Conservation (phyloP, 495 filamentous ascomycete species). For the Hypomontagnella submonticulosa region DNA sequence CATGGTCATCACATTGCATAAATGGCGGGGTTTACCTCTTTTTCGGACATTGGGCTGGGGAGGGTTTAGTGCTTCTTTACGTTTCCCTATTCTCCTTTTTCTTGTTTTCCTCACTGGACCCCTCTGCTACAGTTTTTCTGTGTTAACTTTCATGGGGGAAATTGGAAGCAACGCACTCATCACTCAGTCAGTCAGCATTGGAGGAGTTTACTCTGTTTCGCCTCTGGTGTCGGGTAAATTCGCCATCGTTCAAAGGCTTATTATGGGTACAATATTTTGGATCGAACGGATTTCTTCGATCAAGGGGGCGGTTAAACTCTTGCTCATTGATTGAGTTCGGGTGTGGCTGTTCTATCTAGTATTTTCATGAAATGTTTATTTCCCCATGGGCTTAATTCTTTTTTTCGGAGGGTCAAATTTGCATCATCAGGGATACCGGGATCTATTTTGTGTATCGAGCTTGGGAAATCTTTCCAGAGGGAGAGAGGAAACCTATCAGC, state of each 20-base stretch:
- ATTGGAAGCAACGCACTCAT: slow-evolving; percentile 34
- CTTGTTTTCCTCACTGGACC: slow-evolving; percentile 21
- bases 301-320: slow-evolving; percentile 32
- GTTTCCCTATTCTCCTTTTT: slow-evolving; percentile 14
- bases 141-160: slow-evolving; percentile 26
- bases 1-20: slow-evolving; percentile 40
- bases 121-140: slow-evolving; percentile 12
- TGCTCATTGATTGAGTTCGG: slow-evolving; percentile 45
- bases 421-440: slow-evolving; percentile 40
- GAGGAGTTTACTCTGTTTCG: slow-evolving; percentile 42
- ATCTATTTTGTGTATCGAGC: slow-evolving; percentile 25
- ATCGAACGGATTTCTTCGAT: slow-evolving; percentile 35
- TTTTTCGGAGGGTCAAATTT: slow-evolving; percentile 38
- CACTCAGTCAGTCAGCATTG: slow-evolving; percentile 41
- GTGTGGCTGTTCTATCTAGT: slow-evolving; percentile 39
- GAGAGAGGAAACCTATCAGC: slow-evolving; percentile 10
- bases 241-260: slow-evolving; percentile 25
- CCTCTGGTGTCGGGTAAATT: slow-evolving; percentile 34
- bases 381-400: slow-evolving; percentile 13
- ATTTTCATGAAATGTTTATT: slow-evolving; percentile 14
- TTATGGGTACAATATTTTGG: slow-evolving; percentile 24
- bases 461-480: slow-evolving; percentile 17
- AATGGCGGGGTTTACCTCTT: slow-evolving; percentile 24
- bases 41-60: slow-evolving; percentile 29
- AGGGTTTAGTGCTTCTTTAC: slow-evolving; percentile 28